A percentile compares a stretch with the other conserved stretches of the same genome.
Evolutionary conservation across 495 filamentous ascomycete genomes (phyloP).

Genomic region (Podospora bellae-mahoneyi): DNA sequence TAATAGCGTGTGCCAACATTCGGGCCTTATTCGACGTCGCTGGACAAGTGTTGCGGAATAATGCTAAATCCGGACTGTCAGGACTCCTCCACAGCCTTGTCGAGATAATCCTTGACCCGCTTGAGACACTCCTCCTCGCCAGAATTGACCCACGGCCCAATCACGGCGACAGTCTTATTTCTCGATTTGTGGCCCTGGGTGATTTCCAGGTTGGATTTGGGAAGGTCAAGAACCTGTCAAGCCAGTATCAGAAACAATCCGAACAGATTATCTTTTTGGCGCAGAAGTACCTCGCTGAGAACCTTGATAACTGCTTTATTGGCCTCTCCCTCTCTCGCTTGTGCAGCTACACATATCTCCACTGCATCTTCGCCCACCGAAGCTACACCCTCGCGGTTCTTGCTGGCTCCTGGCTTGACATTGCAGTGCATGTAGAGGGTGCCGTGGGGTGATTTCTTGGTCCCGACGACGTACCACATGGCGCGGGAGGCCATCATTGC

Average conservation of each 20-base stretch:
- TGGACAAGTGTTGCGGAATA: no score
- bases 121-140: conserved; percentile 30
- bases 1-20: neutral
- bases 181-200: conserved; percentile 60
- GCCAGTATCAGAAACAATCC: neutral
- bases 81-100: conserved; percentile 19
- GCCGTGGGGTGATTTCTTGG: conserved; percentile 39
- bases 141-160: conserved; percentile 22
- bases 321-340: conserved; percentile 61
- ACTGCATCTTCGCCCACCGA: conserved; percentile 52
- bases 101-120: conserved; percentile 23
- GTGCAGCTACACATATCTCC: conserved; percentile 60
- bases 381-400: conserved; percentile 56
- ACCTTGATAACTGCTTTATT: conserved; percentile 63
- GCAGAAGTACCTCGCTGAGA: conserved; percentile 53
- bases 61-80: conserved; percentile 1
- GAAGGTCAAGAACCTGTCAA: conserved; percentile 45
- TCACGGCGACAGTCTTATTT: conserved; percentile 53
- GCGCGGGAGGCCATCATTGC: conserved; percentile 13
- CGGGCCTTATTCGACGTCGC: no score
- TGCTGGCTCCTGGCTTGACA: conserved; percentile 62
- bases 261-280: neutral
- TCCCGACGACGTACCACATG: conserved; percentile 30
- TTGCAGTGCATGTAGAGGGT: conserved; percentile 53
- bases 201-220: conserved; percentile 62